These are phyloP conservation scores for Zalaria sp. DNA, from an alignment of 2,329 filamentous ascomycete genomes.

Conservation along the genomic window DNA sequence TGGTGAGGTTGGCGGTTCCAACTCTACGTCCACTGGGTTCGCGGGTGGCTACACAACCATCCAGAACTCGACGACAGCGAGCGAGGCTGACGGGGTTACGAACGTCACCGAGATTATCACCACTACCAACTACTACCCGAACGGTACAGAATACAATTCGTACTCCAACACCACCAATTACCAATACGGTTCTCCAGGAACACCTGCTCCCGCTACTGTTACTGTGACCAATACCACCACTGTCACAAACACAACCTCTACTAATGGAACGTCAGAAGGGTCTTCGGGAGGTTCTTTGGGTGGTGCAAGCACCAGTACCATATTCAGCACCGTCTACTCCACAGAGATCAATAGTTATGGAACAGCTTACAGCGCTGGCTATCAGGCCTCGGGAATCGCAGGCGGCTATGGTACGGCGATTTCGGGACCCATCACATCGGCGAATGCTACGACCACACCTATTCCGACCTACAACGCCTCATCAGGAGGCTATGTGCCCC, in stretches of 20 bases:
- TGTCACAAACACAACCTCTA: constrained; percentile 1
- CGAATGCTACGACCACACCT: neutral
- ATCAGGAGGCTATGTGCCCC: neutral
- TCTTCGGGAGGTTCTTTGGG: constrained; percentile 2
- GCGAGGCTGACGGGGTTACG: constrained; percentile 1
- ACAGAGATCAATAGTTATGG: neutral
- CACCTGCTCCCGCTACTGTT: neutral
- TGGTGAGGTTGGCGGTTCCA: neutral
- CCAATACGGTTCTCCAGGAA: neutral
- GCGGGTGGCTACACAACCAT: neutral
- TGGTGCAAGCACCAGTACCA: constrained; percentile 2
- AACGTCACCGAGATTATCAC: constrained; percentile 13
- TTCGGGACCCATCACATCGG: neutral
- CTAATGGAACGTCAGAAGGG: constrained; percentile 3
- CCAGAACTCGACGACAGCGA: neutral
- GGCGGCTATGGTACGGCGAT: neutral
- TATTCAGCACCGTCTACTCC: constrained; percentile 2
- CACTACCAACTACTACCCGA: constrained; percentile 11
- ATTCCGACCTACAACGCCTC: neutral
- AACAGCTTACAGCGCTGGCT: neutral
- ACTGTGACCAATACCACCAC: constrained; percentile 3
- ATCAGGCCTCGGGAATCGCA: neutral
- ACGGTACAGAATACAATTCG: constrained; percentile 2
- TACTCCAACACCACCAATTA: constrained; percentile 2
- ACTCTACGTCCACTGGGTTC: neutral